phyloP scores from a whole-genome alignment of 805 yeast species.

The Ascoidea rubescens region DNA sequence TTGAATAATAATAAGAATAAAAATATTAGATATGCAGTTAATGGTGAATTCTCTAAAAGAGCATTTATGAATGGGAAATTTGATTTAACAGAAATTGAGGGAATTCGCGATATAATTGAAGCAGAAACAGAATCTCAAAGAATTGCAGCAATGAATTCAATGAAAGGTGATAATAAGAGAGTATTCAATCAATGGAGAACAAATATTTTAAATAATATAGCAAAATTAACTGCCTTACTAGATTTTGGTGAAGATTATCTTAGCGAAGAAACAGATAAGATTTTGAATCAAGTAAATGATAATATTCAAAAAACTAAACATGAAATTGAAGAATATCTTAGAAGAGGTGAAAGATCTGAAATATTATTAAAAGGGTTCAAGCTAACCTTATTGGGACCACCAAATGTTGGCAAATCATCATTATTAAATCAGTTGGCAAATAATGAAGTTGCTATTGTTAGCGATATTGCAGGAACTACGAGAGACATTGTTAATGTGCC shows the following conservation, averaged over 20 bases:
- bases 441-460: slow-evolving; percentile 81
- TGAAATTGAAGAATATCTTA: slow-evolving; percentile 32
- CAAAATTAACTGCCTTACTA: slow-evolving; percentile 72
- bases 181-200: slow-evolving; percentile 56
- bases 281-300: slow-evolving; percentile 35
- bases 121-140: slow-evolving; percentile 92
- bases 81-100: slow-evolving; percentile 85
- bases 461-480: slow-evolving; percentile 87
- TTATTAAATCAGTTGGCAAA: slow-evolving; percentile 62
- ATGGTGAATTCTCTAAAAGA: slow-evolving; percentile 83
- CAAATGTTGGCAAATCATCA: slow-evolving; percentile 94
- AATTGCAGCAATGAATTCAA: slow-evolving; percentile 54
- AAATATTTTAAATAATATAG: slow-evolving; percentile 48
- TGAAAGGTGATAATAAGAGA: slow-evolving; percentile 51
- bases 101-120: slow-evolving; percentile 74
- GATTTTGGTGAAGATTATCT: slow-evolving; percentile 95
- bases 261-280: slow-evolving; percentile 35
- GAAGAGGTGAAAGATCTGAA: slow-evolving; percentile 40
- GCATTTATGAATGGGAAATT: slow-evolving; percentile 76
- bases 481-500: slow-evolving; percentile 78
- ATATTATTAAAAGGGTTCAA: slow-evolving; percentile 61
- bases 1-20: slow-evolving; percentile 25
- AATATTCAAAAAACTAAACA: slow-evolving; percentile 26
- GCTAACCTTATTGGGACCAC: slow-evolving; percentile 71
- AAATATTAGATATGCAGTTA: slow-evolving; percentile 68